Percentiles rank a stretch among this genome's conserved stretches.
Conservation (phyloP, 257 asterid species). For the Cinchona pubescens region DNA sequence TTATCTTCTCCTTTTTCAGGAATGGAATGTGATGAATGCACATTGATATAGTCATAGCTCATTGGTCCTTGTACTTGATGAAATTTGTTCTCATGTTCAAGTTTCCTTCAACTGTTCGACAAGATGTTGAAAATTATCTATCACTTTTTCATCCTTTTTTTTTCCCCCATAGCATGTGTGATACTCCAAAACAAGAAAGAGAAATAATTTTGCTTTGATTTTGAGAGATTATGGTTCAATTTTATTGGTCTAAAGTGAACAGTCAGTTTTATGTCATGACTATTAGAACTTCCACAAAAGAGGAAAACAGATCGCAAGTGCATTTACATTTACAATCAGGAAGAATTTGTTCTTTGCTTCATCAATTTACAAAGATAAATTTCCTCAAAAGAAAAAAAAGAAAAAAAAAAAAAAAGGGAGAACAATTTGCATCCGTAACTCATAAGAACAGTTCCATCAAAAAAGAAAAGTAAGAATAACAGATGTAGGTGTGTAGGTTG, state of each 20-base stretch:
- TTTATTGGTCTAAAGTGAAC: not conserved
- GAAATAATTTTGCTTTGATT: too few species aligned
- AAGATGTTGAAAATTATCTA: not conserved
- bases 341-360: not conserved
- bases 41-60: conserved; percentile 15
- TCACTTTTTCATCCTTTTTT: not conserved
- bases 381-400: not conserved
- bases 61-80: conserved; percentile 6
- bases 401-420: not conserved
- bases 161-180: not conserved
- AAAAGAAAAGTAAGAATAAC: not conserved
- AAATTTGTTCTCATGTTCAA: not conserved
- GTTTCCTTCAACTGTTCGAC: not conserved
- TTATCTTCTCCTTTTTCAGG: conserved; percentile 7
- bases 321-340: not conserved
- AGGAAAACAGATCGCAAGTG: not conserved
- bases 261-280: not conserved
- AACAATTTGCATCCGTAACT: not conserved
- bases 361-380: not conserved
- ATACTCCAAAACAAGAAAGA: too few species aligned
- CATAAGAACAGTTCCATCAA: not conserved
- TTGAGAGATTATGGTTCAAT: too few species aligned
- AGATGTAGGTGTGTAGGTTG: not conserved
- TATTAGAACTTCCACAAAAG: not conserved
- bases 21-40: conserved; percentile 14